Conservation (phyloP, 805 yeast species). For the Kuraishia borneana region DNA sequence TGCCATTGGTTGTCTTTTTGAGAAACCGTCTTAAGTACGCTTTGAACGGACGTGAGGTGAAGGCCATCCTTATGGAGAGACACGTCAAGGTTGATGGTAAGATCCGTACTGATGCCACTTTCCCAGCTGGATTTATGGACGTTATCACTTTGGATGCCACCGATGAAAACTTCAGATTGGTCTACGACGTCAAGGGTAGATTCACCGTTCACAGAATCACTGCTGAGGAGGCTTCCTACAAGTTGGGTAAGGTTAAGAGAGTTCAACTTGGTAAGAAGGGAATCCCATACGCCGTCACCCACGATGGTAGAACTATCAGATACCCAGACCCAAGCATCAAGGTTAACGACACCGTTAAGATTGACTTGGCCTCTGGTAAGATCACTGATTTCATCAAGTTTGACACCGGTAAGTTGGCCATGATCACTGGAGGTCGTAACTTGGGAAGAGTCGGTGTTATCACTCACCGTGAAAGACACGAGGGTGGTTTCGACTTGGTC, state of each 20-base stretch:
- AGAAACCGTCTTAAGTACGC: slow-evolving; percentile 99
- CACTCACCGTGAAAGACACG: slow-evolving; percentile 94
- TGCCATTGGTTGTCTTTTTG: slow-evolving; percentile 92
- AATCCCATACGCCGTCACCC: slow-evolving; percentile 96
- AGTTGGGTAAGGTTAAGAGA: slow-evolving; percentile 96
- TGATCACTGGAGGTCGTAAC: slow-evolving; percentile 97
- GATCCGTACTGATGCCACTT: slow-evolving; percentile 98
- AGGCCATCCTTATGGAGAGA: slow-evolving; percentile 96
- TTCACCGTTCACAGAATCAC: slow-evolving; percentile 99
- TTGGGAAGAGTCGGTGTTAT: slow-evolving; percentile 97
- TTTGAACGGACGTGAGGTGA: slow-evolving; percentile 97
- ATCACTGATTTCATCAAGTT: slow-evolving; percentile 80
- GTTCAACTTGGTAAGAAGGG: slow-evolving; percentile 98
- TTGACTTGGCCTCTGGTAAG: slow-evolving; percentile 94
- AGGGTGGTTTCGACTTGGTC: slow-evolving; percentile 96
- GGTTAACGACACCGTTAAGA: slow-evolving; percentile 96
- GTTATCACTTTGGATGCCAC: slow-evolving; percentile 96
- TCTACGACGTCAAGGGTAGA: slow-evolving; percentile 98
- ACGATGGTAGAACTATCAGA: slow-evolving; percentile 99
- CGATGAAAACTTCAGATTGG: slow-evolving; percentile 98
- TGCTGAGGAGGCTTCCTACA: slow-evolving; percentile 97
- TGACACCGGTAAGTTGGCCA: slow-evolving; percentile 85
- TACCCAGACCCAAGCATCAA: slow-evolving; percentile 97
- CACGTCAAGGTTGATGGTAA: slow-evolving; percentile 98
- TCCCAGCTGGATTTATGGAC: slow-evolving; percentile 99